Evolutionary conservation across 495 filamentous ascomycete species (phyloP), one percentile per base, ranked within the genome.

Genomic region (Aspergillus leporis): DNA sequence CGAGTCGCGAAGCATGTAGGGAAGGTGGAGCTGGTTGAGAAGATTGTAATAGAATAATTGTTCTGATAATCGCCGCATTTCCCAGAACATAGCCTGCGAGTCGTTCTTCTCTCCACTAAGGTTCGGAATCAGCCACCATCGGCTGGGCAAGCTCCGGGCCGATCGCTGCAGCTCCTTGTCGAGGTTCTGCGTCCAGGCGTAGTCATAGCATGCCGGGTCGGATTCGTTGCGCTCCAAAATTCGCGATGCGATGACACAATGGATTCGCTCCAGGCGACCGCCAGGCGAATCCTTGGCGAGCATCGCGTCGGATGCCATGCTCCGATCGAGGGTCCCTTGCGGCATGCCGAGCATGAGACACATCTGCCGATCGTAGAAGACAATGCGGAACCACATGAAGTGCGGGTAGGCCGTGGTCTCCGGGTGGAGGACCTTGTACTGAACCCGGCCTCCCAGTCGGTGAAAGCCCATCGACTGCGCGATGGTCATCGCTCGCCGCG

Each of bases 271-370:
- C 53, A 73, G 58, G 16, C 70, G 64, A 0, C 68, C 66, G 1
- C 45, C 51, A 22, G 66, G 61, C 49, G 16, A 64, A 41, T 14
- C 48, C 52, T 28, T 61, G 40, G 9, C 52, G 40, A 10, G 40
- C 62, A n/a, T 55, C 41, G 38, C 67, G 70, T 18, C 71, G 69
- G 3, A 53, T 28, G 53, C 63, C 61, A 70, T 74, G 36, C 74
- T 73, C 14, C 54, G 34, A 12, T 73, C 66, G 13, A n/a, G n/a
- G n/a, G n/a, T n/a, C n/a, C 59, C 63, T 54, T 77, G 72, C 4
- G 81, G 77, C 12, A 83, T 66, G n/a, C 81, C 82, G 0, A 83
- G 65, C 23, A 79, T 66, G 18, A 83, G 59, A n/a, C 74, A 77
- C 7, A 80, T 51, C 34, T 78, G 71, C 13, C 79, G 76, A 51